Base-by-base conservation (phyloP, 768 basidiomycete genomes). In the Russula emetica region DNA sequence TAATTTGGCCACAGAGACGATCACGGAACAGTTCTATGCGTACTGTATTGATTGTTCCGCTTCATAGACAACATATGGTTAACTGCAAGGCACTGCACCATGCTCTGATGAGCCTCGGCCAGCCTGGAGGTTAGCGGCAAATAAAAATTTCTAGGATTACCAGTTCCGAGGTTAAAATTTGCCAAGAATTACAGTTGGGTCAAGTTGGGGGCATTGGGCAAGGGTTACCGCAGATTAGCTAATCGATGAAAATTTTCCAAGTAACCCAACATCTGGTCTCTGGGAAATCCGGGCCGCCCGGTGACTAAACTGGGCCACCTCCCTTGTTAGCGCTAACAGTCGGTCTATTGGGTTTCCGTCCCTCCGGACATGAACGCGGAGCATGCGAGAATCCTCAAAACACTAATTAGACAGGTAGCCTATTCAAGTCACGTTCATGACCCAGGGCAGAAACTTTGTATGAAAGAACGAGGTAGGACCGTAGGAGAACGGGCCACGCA, bases 331-430 rank as follows among this genome's bases (percentile, higher is more conserved):
- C n/a, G 10, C 45, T 45, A 45, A 18, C 38, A 40, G 38, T 38
- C 38, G 38, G 38, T 40, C 38, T 40, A 40, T 40, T 40, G 38
- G 14, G 38, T 36, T 7, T 9, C 4, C 45, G 45, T 45, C 45
- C 45, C 45, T 24, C 45, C 47, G 47, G 47, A 22, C 45, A 47
- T 24, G 20, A 51, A 24, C 63, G 63, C 63, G 63, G 63, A 64
- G 63, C 49, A n/a, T n/a, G 58, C 59, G 63, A 28, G 63, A 28
- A 11, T 47, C n/a, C 36, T 14, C 7, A 1, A 38, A 55, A 42
- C 47, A 54, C 57, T 49, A 55, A 53, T 60, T 50, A 34, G 28
- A 34, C 26, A 32, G 30, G 22, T 20, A 5, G 30, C 18, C 9
- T 34, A 20, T 57, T 44, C 49, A 51, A 57, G 9, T 36, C n/a